Percentiles rank a stretch among this genome's conserved stretches.
Conservation (phyloP, 176 grass and related monocot species). For the Melocanna baccifera region DNA sequence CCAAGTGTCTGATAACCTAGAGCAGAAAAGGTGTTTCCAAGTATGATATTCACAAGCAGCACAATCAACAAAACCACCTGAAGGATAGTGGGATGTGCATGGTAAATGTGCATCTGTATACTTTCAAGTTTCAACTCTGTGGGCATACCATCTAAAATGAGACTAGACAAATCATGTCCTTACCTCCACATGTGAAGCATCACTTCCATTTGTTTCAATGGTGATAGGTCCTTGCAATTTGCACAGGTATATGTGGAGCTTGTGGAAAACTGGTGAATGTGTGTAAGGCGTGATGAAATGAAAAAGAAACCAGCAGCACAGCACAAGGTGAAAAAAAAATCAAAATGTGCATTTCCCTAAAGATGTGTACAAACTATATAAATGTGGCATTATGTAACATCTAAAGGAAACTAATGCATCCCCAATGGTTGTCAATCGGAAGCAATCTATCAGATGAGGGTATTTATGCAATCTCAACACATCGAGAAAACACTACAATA, state of each 20-base stretch:
- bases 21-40: not conserved
- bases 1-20: not conserved
- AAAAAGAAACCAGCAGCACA: constrained; percentile 19
- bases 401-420: not conserved
- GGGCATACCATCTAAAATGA: not conserved
- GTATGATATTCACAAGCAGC: not conserved
- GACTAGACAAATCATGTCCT: not conserved
- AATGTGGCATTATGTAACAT: not conserved
- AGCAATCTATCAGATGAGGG: not conserved
- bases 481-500: constrained; percentile 25
- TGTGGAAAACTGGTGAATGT: not conserved
- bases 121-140: constrained; percentile 7
- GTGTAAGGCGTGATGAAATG: constrained; percentile 7
- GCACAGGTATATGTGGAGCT: not conserved
- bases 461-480: not conserved
- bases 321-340: not conserved
- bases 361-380: not conserved
- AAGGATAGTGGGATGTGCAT: not conserved
- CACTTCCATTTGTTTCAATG: constrained; percentile 6
- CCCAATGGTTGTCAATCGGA: not conserved
- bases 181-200: not conserved
- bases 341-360: constrained; percentile 6
- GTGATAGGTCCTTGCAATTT: not conserved
- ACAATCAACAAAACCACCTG: not conserved
- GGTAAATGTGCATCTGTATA: not conserved